These are phyloP conservation scores for Pulveroboletus sp. DNA, from an alignment of 768 basidiomycete genomes.

Conservation along the genomic window DNA sequence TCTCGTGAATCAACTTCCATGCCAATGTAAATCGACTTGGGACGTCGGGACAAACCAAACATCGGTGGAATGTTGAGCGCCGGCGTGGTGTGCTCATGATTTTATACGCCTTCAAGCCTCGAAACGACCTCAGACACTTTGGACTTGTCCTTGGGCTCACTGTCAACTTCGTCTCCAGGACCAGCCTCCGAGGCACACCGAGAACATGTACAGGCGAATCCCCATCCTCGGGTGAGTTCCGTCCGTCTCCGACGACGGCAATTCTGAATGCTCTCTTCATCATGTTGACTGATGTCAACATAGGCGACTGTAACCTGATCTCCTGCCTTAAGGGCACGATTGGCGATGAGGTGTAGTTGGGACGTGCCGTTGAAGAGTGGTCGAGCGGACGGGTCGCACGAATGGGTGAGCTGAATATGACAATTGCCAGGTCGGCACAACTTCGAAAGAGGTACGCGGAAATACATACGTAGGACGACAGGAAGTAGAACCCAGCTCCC, in stretches of 20 bases:
- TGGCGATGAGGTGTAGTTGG: conserved; percentile 68
- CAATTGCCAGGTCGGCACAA: not conserved
- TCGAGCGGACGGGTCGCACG: conserved; percentile 64
- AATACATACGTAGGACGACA: conserved; percentile 64
- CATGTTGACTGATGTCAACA: conserved; percentile 60
- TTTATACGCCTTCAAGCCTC: conserved; percentile 27
- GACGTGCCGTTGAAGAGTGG: conserved; percentile 69
- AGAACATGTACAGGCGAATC: conserved; percentile 69
- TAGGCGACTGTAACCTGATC: conserved; percentile 75
- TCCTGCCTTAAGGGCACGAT: conserved; percentile 62
- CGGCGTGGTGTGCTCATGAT: not conserved
- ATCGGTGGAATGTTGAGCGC: not conserved
- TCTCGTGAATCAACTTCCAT: not conserved
- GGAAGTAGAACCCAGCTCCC: conserved; percentile 69
- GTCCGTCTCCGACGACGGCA: conserved; percentile 62
- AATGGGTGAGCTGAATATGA: conserved; percentile 53
- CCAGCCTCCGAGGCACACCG: conserved; percentile 57
- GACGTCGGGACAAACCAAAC: too few species aligned
- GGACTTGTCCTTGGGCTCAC: conserved; percentile 50
- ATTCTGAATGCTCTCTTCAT: conserved; percentile 49
- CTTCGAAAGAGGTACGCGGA: not conserved
- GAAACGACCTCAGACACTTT: conserved; percentile 38
- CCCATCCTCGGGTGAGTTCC: conserved; percentile 79
- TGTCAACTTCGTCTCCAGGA: conserved; percentile 24
- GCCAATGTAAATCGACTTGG: too few species aligned